Evolutionary conservation across 345 rosid species (phyloP).

Genomic region (Corymbia maculata): DNA sequence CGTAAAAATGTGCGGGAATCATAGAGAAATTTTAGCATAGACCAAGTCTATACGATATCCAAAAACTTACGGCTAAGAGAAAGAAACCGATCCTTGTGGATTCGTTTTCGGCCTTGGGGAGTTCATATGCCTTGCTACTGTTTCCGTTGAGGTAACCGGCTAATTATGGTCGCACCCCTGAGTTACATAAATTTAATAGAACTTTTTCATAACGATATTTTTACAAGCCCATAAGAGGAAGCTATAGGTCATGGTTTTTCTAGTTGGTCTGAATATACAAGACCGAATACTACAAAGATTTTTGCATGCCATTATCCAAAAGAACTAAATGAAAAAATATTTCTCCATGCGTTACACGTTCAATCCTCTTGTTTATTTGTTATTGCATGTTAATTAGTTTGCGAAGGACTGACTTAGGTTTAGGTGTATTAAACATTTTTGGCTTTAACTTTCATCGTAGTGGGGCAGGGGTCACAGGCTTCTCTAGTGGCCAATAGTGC

Average conservation of each 20-base stretch:
- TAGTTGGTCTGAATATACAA: background rate
- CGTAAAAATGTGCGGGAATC: background rate
- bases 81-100: background rate
- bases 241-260: background rate
- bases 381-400: too few species aligned
- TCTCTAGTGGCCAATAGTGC: background rate
- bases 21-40: too few species aligned
- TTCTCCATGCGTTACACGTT: background rate
- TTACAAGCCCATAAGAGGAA: background rate
- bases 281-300: background rate
- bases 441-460: background rate
- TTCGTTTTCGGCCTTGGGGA: background rate
- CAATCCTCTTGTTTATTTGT: background rate
- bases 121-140: background rate
- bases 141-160: background rate
- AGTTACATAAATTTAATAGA: too few species aligned
- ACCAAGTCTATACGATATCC: too few species aligned
- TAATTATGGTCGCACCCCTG: fast-evolving
- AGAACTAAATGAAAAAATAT: background rate
- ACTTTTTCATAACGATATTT: background rate
- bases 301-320: background rate
- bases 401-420: background rate
- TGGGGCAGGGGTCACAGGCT: background rate
- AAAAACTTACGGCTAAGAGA: background rate
- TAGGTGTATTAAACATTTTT: background rate